Evolutionary conservation across 2,329 filamentous ascomycete genomes (phyloP).

Genomic region (Geosmithia putterillii): DNA sequence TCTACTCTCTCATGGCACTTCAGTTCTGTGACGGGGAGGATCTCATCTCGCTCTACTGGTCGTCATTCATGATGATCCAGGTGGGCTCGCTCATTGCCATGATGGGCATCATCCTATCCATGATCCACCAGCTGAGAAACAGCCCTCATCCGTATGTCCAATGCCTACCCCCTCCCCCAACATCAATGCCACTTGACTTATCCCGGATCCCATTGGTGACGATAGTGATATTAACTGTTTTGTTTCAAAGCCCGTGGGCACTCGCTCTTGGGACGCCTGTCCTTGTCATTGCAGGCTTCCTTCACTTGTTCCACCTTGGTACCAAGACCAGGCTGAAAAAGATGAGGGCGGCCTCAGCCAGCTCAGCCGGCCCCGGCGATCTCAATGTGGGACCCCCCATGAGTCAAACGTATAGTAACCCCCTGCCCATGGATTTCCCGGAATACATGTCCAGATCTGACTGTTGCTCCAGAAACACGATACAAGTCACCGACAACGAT

Average conservation of each 20-base stretch:
- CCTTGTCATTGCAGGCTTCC: conserved; percentile 42
- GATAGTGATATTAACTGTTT: not conserved
- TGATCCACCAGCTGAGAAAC: conserved; percentile 35
- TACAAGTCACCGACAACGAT: conserved; percentile 18
- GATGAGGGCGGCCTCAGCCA: conserved; percentile 8
- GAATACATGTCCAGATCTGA: not conserved
- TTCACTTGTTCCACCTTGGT: conserved; percentile 32
- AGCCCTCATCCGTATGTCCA: conserved; percentile 36
- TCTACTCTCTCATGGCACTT: conserved; percentile 37
- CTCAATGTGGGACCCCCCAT: conserved; percentile 19
- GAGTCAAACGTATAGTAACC: conserved; percentile 27
- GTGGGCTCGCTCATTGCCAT: conserved; percentile 46
- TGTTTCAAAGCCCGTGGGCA: conserved; percentile 38
- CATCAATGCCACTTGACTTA: not conserved
- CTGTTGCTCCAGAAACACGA: conserved; percentile 18
- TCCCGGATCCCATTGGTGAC: not conserved
- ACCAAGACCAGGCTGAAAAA: conserved; percentile 22
- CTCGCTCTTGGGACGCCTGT: conserved; percentile 48
- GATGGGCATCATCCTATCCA: conserved; percentile 40
- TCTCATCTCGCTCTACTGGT: conserved; percentile 47
- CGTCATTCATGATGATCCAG: conserved; percentile 48
- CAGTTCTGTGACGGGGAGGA: conserved; percentile 50
- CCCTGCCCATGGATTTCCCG: not conserved
- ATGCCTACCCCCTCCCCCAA: not conserved
- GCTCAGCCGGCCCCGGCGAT: conserved; percentile 8